Conservation (phyloP, 164 flowering plant species). For the Nelumbo lutea region DNA sequence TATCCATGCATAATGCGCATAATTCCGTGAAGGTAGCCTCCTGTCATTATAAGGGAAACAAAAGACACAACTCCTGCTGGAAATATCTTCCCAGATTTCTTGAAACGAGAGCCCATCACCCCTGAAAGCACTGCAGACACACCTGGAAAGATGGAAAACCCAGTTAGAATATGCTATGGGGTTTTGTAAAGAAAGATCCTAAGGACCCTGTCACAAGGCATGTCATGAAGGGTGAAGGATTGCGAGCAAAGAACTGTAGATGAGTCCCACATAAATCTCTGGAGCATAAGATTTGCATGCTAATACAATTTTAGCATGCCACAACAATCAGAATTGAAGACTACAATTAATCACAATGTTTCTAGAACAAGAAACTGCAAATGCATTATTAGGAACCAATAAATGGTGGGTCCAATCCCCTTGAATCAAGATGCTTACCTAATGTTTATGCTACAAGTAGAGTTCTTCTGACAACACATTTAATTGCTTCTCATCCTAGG, state of each 20-base stretch:
- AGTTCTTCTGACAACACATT: no score
- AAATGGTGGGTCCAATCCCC: background rate
- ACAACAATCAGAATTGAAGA: no score
- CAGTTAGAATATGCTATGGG: background rate
- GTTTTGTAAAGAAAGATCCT: background rate
- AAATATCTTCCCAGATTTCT: constrained; percentile 74
- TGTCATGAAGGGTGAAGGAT: background rate
- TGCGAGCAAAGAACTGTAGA: background rate
- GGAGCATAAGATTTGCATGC: no score
- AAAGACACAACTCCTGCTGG: constrained; percentile 91
- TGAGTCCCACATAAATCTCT: no score
- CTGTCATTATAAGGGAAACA: constrained; percentile 81
- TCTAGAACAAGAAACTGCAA: background rate
- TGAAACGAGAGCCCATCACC: constrained; percentile 84
- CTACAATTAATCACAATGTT: no score
- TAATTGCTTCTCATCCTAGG: no score
- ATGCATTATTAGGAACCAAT: background rate
- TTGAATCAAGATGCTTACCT: background rate
- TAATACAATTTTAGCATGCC: no score
- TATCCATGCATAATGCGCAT: constrained; percentile 45
- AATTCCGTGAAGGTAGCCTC: constrained; percentile 87
- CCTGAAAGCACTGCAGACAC: constrained; percentile 69
- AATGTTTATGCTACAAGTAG: no score
- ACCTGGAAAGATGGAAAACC: constrained; percentile 25
- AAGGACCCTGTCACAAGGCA: background rate